phyloP scores from a whole-genome alignment of 495 filamentous ascomycete genomes.

The Penicillium salamii region DNA sequence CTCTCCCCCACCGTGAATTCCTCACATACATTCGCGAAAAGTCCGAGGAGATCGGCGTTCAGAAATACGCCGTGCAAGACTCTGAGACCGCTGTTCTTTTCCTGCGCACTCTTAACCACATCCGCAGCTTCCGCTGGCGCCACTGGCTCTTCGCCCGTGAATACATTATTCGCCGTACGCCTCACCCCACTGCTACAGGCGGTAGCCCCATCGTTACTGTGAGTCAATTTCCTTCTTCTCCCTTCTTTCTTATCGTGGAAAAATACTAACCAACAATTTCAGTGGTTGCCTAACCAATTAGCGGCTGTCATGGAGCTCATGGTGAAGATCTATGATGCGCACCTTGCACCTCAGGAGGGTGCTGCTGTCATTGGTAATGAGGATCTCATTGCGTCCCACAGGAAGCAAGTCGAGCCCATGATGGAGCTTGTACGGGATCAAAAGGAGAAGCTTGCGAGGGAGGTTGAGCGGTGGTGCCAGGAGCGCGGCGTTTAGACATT shows the following conservation, averaged over 20 bases:
- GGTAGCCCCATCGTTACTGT: slow-evolving; percentile 87
- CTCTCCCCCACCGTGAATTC: slow-evolving; percentile 81
- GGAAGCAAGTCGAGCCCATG: slow-evolving; percentile 55
- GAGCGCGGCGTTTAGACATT: slow-evolving; percentile 56
- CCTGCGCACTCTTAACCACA: slow-evolving; percentile 71
- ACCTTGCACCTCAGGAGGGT: slow-evolving; percentile 44
- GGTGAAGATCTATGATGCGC: slow-evolving; percentile 53
- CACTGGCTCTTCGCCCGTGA: slow-evolving; percentile 95
- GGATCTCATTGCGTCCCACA: slow-evolving; percentile 31
- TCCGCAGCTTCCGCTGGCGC: slow-evolving; percentile 87
- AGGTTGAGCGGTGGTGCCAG: slow-evolving; percentile 77
- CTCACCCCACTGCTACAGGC: slow-evolving; percentile 83
- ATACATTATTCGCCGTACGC: slow-evolving; percentile 82
- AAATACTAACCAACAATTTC: not conserved
- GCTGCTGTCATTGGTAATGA: slow-evolving; percentile 21
- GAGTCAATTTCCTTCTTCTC: slow-evolving; percentile 22
- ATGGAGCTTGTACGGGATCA: slow-evolving; percentile 71
- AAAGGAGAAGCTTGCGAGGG: slow-evolving; percentile 64
- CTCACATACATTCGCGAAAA: slow-evolving; percentile 64
- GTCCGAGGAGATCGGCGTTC: slow-evolving; percentile 54
- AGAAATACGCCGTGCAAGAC: slow-evolving; percentile 58
- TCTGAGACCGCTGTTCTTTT: slow-evolving; percentile 58
- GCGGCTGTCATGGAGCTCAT: slow-evolving; percentile 75
- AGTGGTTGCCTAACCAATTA: slow-evolving; percentile 86
- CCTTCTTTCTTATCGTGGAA: too few species aligned